Base-by-base conservation (phyloP, 1,284 basidiomycete genomes). In the Ganoderma multipileum region DNA sequence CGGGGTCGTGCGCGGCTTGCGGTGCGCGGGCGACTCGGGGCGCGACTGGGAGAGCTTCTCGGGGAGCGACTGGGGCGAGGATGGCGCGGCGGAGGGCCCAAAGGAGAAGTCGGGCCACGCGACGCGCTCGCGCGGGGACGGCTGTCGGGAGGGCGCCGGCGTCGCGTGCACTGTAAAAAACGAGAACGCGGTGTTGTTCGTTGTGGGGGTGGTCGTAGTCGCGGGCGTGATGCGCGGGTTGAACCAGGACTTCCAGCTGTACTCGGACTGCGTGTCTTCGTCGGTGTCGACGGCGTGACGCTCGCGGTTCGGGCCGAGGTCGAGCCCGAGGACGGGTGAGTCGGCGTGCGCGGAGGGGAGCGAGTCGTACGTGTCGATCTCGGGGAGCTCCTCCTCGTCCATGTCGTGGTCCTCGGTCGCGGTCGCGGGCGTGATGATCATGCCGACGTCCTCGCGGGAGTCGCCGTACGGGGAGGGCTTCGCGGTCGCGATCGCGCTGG, bases 1-100 rank as follows among this genome's bases (percentile, higher is more conserved):
- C 1, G 83, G 33, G 76, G 16, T 7, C 3, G 83, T 79, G 73
- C 81, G 83, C 18, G 79, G 73, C 70, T 81, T 79, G 54, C 71
- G 71, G 23, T 64, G 61, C 67, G 61, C 47, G 67, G 68, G 26
- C 69, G 71, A 63, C 72, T 30, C 41, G 42, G 42, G 61, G 41
- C 28, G 61, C 42, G 61, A 62, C 18, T 18, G 61, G n/a, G 61
- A 54, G 71, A 68, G 71, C 66, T 73, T 68, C 63, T 67, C 69
- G 38, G 69, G 72, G 61, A 75, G 72, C 36, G 76, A 71, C 12
- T 69, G 68, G 16, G 73, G 68, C 26, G 71, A 65, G 11, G 72
- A 70, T 6, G 65, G 68, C 39, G 71, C 63, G 41, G 61, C 64
- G 38, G 71, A 71, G 20, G 72, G 44, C 58, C 64, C 65, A 68